A percentile compares a stretch with the other conserved stretches of the same genome.
Conservation (phyloP, 306 rosid genomes). For the Trifolium repens region DNA sequence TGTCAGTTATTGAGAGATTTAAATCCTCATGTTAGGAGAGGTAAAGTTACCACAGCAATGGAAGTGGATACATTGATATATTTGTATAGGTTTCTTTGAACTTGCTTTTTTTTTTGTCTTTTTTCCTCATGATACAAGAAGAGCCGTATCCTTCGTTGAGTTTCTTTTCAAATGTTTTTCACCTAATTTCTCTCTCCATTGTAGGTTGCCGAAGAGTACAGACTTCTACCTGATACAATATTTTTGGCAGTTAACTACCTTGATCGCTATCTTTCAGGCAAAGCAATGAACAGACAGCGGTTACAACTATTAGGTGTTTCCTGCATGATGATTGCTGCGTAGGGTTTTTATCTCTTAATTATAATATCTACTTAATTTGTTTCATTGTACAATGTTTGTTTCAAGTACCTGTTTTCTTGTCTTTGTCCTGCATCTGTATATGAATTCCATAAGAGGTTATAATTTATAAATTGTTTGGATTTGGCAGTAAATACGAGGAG, state of each 20-base stretch:
- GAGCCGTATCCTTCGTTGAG: background rate
- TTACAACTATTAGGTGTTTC: slow-evolving; percentile 87
- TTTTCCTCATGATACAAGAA: background rate
- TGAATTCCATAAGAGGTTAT: slow-evolving; percentile 19
- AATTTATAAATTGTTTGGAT: slow-evolving; percentile 21
- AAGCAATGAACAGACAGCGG: slow-evolving; percentile 60
- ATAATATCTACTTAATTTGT: slow-evolving; percentile 13
- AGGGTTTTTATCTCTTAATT: slow-evolving; percentile 50
- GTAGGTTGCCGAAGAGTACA: slow-evolving; percentile 87
- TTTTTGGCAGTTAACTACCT: slow-evolving; percentile 80
- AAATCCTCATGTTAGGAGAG: background rate
- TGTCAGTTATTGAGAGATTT: background rate
- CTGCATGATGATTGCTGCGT: slow-evolving; percentile 96
- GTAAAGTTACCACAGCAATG: background rate
- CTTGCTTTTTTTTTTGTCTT: background rate
- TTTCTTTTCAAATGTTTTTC: slow-evolving; percentile 20
- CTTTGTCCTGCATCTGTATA: slow-evolving; percentile 16
- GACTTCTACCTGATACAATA: slow-evolving; percentile 81
- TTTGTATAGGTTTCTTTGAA: background rate
- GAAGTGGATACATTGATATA: background rate
- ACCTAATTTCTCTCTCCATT: slow-evolving; percentile 27
- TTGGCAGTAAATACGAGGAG: slow-evolving; percentile 87
- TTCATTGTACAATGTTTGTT: background rate
- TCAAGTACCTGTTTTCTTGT: slow-evolving; percentile 3
- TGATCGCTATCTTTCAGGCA: slow-evolving; percentile 84